Percentiles rank a stretch among this genome's conserved stretches.
phyloP scores from a whole-genome alignment of 371 early-diverging fungal species.

The Mucor plumbeus region DNA sequence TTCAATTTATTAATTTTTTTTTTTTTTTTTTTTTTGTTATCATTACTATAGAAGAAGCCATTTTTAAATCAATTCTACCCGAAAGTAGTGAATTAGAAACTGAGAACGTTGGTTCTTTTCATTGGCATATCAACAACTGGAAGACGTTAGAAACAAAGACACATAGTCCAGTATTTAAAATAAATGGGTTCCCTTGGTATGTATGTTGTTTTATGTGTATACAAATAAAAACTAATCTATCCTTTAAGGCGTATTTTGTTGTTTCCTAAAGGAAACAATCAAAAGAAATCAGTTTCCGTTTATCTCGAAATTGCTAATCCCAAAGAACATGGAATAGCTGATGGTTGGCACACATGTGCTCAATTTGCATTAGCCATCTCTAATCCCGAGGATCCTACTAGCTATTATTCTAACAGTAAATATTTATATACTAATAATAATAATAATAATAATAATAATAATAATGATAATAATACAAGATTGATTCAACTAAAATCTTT shows the following conservation, averaged over 20 bases:
- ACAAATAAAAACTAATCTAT: neutral
- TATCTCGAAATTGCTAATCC: slow-evolving; percentile 81
- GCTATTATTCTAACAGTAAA: slow-evolving; percentile 68
- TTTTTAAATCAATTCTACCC: slow-evolving; percentile 23
- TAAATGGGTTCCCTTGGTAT: slow-evolving; percentile 33
- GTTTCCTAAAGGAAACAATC: slow-evolving; percentile 91
- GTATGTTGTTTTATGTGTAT: neutral
- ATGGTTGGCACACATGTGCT: slow-evolving; percentile 73
- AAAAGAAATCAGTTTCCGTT: slow-evolving; percentile 67
- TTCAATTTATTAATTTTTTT: too few relatives aligned
- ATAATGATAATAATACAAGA: too few relatives aligned
- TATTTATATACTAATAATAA: neutral
- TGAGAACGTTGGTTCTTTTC: slow-evolving; percentile 15
- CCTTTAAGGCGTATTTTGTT: slow-evolving; percentile 76
- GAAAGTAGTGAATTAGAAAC: slow-evolving; percentile 27
- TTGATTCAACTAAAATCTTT: neutral
- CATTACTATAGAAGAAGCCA: slow-evolving; percentile 16
- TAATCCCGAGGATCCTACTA: slow-evolving; percentile 70
- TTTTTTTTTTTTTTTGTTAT: too few relatives aligned
- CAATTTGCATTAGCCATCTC: slow-evolving; percentile 81
- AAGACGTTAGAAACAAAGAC: slow-evolving; percentile 27
- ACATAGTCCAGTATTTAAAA: slow-evolving; percentile 26
- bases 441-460: too few relatives aligned
- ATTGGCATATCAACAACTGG: slow-evolving; percentile 36
- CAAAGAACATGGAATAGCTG: slow-evolving; percentile 58